Percentiles rank a stretch among this genome's conserved stretches.
Conservation (phyloP, 345 rosid species). For the Syzygium grande region DNA sequence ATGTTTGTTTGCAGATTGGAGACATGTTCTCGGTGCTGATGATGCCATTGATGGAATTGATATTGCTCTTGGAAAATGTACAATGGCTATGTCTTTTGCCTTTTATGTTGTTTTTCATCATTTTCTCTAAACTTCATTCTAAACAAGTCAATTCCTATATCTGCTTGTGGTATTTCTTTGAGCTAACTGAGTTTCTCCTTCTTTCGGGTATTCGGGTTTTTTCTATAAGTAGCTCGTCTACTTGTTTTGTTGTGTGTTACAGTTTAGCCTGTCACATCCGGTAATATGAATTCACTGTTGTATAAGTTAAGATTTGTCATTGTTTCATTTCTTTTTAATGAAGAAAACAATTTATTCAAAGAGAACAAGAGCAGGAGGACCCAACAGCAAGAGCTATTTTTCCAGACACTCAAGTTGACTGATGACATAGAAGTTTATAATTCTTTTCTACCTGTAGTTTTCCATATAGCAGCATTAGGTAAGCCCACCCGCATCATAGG, state of each 20-base stretch:
- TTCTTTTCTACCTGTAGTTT: background rate
- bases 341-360: background rate
- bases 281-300: background rate
- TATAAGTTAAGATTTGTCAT: background rate
- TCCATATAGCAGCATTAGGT: background rate
- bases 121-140: background rate
- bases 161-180: background rate
- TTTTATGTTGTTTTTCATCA: background rate
- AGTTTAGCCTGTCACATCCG: background rate
- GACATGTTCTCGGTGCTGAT: constrained; percentile 70
- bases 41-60: constrained; percentile 70
- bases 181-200: background rate
- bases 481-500: background rate
- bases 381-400: background rate
- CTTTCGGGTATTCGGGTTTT: background rate
- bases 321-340: background rate
- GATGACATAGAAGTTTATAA: background rate
- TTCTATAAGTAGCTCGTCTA: background rate
- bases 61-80: constrained; percentile 87
- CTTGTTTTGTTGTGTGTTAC: background rate
- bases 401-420: background rate
- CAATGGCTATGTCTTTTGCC: background rate
- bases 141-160: background rate
- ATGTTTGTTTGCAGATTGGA: constrained; percentile 63
- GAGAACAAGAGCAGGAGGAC: background rate